Evolutionary conservation across 169 alveolate species (phyloP), one percentile per base, ranked within the genome.

Genomic region (Perkinsus chesapeaki): DNA sequence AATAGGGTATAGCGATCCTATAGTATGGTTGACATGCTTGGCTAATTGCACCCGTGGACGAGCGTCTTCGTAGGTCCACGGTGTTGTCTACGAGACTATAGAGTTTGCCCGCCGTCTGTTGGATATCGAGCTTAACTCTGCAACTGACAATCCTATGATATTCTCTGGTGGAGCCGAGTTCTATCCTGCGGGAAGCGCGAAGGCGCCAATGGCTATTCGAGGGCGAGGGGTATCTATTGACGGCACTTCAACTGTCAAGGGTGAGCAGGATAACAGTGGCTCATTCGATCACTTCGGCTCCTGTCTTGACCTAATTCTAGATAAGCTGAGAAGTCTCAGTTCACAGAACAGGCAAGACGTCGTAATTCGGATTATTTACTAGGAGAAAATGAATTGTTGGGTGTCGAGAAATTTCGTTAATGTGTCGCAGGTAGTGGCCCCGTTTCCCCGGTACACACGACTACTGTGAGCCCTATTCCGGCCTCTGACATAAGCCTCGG

Each of bases 71-170:
- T 34, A 60, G 82, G 96, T 93, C n/a, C 96, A 95, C 90, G 95
- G 96, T 27, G 92, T 92, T 7, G 91, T 92, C 39, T 92, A 82
- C 37, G 96, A 96, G 34, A 48, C 94, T 12, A 27, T 96, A 0
- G 95, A 94, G 23, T 48, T 39, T 20, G 92, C 82, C 9, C 39
- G 60, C n/a, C 92, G 91, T 23, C 91, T 92, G 34, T 12, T 96
- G 36, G 95, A 93, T 23, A 93, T 92, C 90, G 97, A 96, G 91
- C 91, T 96, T 38, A 96, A 96, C 91, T 92, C 96, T 39, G 96
- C 96, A 0, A 95, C 96, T 73, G 96, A 96, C 93, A 96, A 96
- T 72, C 97, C 97, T 9, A n/a, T 96, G 91, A 92, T 96, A 9
- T 93, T 94, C 31, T 20, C 82, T 1, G 82, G 82, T 12, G 82